A percentile compares a stretch with the other conserved stretches of the same genome.
Evolutionary conservation across 2,329 filamentous ascomycete species (phyloP).

Genomic region (Aschersonia sp.): DNA sequence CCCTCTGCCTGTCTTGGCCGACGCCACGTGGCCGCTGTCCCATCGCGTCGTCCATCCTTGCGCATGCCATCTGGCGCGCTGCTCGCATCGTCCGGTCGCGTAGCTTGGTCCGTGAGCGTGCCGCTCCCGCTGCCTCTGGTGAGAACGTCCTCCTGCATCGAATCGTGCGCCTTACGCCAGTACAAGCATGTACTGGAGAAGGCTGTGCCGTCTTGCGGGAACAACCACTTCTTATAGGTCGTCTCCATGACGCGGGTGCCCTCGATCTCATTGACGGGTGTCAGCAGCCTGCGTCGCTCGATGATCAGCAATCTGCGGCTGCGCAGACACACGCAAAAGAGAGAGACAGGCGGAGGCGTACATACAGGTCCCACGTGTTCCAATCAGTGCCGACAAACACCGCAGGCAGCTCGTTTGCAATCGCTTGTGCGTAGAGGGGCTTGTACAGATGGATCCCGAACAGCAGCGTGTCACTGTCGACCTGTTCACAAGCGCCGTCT

Average conservation of each 20-base stretch:
- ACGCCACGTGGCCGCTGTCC: no score
- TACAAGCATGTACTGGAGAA: constrained; percentile 11
- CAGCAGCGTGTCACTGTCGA: constrained; percentile 35
- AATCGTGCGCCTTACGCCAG: constrained; percentile 2
- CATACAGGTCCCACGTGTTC: constrained; percentile 35
- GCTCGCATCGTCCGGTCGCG: no score
- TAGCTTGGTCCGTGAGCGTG: no score
- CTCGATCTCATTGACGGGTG: background rate
- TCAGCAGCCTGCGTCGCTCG: background rate
- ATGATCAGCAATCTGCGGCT: background rate
- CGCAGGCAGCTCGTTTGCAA: constrained; percentile 30
- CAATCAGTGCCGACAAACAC: constrained; percentile 44
- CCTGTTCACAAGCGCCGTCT: constrained; percentile 30
- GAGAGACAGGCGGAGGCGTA: constrained; percentile 1
- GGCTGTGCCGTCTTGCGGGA: constrained; percentile 7
- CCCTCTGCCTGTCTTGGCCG: no score
- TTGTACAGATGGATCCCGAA: constrained; percentile 49
- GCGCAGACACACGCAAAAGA: no score
- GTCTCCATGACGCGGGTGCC: constrained; percentile 6
- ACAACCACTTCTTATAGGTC: constrained; percentile 5
- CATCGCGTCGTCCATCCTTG: no score
- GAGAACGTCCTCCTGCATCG: background rate
- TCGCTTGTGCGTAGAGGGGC: constrained; percentile 34
- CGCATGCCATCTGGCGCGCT: no score
- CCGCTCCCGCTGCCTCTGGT: background rate